Percentiles rank a stretch among this genome's conserved stretches.
phyloP scores from a whole-genome alignment of 257 asterid genomes.

The Euphrasia confusa region DNA sequence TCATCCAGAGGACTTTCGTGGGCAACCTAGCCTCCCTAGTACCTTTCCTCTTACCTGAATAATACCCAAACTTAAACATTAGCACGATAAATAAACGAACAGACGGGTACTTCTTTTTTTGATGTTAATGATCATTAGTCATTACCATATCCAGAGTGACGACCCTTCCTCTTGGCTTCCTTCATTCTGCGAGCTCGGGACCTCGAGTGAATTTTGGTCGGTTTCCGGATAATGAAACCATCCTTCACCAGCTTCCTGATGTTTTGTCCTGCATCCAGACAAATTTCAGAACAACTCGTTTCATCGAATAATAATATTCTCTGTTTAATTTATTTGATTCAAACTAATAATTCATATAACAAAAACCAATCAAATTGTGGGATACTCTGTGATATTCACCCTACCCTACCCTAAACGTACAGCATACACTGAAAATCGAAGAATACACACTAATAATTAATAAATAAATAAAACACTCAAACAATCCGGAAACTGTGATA shows the following conservation, averaged over 20 bases:
- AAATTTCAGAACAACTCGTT: neutral
- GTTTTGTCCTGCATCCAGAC: constrained; percentile 50
- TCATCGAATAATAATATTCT: neutral
- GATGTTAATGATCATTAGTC: neutral
- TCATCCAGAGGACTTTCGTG: constrained; percentile 90
- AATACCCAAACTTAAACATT: neutral
- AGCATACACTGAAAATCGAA: no score
- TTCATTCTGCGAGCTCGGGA: constrained; percentile 95
- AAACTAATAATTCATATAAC: no score
- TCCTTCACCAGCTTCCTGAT: constrained; percentile 83
- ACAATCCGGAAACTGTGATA: no score
- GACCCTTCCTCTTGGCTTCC: constrained; percentile 94
- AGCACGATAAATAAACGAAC: no score
- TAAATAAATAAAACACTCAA: no score
- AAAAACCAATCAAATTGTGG: no score
- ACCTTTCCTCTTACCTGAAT: constrained; percentile 90
- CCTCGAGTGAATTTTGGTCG: constrained; percentile 90
- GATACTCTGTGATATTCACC: no score
- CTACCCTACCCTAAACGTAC: no score
- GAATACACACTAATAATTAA: no score
- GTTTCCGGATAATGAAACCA: constrained; percentile 92
- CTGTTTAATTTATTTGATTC: neutral
- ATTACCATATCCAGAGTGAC: constrained; percentile 96
- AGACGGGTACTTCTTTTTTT: no score
- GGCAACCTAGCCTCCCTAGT: constrained; percentile 97